Base-by-base conservation (phyloP, 176 grass and related monocot genomes). In the Carex pumila region DNA sequence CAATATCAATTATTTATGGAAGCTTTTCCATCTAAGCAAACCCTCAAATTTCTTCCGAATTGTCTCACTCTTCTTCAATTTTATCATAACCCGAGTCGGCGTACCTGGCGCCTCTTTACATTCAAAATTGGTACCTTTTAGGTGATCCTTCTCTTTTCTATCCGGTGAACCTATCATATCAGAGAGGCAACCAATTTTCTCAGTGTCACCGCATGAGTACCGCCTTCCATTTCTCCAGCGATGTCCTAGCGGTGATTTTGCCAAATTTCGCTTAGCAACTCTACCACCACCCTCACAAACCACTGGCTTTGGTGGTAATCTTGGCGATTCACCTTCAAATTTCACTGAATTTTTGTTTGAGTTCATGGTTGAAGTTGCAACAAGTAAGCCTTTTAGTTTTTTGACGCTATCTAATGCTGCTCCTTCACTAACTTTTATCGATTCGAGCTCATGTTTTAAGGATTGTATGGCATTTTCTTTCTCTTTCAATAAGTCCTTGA, bases 21-120 rank as follows among this genome's bases (percentile, higher is more conserved):
- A 94, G 78, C 90, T 92, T 87, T 86, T 94, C 90, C 90, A 90
- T 79, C 90, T 75, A 86, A 94, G 91, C 74, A 92, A 54, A 81
- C 88, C 91, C 81, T 88, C 92, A 5, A 94, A 84, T 80, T 86
- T 94, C 72, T 90, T 84, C 83, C 88, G 65, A 21, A 83, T 79
- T 79, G 88, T 50, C 55, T 67, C 81, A 1, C 68, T 74, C 54
- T 88, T 65, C 13, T 81, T 65, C 61, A 47, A 82, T 25, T 81
- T 81, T 54, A 86, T 37, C 13, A 84, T 86, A 14, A 83, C 84
- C 45, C 88, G 64, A 57, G 79, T 87, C 15, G 87, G 79, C 58
- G 90, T 91, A 17, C 79, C 65, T 6, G 89, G 87, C 32, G 88
- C 88, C 59, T 89, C 83, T 31, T 56, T 77, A 22, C 57, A 71